A percentile compares a stretch with the other conserved stretches of the same genome.
These are phyloP conservation scores for Citeromyces hawaiiensis DNA, from an alignment of 1,139 yeast species.

Conservation along the genomic window DNA sequence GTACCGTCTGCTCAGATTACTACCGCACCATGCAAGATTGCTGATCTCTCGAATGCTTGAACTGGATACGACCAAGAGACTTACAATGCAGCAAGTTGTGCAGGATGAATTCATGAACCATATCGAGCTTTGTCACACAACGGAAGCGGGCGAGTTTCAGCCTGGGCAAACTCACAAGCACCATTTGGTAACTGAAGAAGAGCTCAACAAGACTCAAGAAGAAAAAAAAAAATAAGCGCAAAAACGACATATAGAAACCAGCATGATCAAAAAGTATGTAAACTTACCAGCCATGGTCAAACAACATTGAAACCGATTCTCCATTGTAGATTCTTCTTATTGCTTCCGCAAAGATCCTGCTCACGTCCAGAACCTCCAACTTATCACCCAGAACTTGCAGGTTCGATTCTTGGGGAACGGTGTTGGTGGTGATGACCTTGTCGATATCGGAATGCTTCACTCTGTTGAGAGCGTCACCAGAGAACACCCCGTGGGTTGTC, in stretches of 20 bases:
- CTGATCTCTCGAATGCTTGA: constrained; percentile 63
- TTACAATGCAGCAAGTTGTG: constrained; percentile 53
- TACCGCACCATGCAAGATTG: constrained; percentile 80
- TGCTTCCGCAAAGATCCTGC: constrained; percentile 84
- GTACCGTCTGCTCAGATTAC: constrained; percentile 69
- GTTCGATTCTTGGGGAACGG: constrained; percentile 72
- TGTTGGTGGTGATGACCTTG: constrained; percentile 80
- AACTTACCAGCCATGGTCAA: constrained; percentile 70
- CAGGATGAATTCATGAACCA: constrained; percentile 59
- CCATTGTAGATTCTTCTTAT: constrained; percentile 95
- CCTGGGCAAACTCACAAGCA: constrained; percentile 15
- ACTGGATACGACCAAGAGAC: constrained; percentile 55
- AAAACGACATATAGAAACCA: constrained; percentile 9
- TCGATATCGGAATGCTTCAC: constrained; percentile 63
- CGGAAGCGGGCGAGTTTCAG: constrained; percentile 4
- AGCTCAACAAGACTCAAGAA: constrained; percentile 26
- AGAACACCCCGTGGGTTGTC: constrained; percentile 85
- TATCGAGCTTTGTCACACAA: constrained; percentile 28
- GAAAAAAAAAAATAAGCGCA: constrained; percentile 18
- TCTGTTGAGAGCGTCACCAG: constrained; percentile 80
- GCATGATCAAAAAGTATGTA: background rate
- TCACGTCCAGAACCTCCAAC: constrained; percentile 77
- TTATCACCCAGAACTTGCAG: constrained; percentile 40
- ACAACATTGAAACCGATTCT: constrained; percentile 86
- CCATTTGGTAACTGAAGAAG: constrained; percentile 39